These are phyloP conservation scores for Penicillium simplicissimum DNA, from an alignment of 495 filamentous ascomycete genomes.

Conservation along the genomic window DNA sequence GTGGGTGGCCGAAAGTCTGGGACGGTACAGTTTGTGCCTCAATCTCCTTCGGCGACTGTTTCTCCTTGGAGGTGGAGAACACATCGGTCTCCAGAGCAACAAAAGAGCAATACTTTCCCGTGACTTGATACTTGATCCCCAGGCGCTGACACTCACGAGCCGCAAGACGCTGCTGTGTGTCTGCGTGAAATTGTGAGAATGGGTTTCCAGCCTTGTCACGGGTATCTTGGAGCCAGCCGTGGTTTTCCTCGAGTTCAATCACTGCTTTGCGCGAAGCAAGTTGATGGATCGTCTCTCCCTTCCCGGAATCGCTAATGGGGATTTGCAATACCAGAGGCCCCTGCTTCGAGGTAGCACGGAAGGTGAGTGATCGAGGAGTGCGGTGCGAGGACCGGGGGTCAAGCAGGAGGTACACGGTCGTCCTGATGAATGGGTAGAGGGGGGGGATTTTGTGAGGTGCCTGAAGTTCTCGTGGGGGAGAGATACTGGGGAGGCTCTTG, in stretches of 20 bases:
- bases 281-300: conserved; percentile 63
- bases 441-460: conserved; percentile 61
- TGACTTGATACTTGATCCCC: conserved; percentile 63
- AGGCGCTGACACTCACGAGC: conserved; percentile 63
- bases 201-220: conserved; percentile 43
- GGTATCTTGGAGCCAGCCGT: conserved; percentile 62
- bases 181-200: conserved; percentile 49
- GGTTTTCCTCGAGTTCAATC: conserved; percentile 65
- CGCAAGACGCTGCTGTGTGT: conserved; percentile 54
- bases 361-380: conserved; percentile 54
- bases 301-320: conserved; percentile 52
- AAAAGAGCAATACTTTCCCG: conserved; percentile 69
- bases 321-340: conserved; percentile 62
- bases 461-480: conserved; percentile 58
- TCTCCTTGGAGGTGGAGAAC: background rate
- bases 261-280: conserved; percentile 68
- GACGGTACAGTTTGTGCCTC: background rate
- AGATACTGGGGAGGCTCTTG: conserved; percentile 47
- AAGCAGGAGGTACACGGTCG: conserved; percentile 63
- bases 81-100: conserved; percentile 58
- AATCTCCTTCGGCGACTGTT: background rate
- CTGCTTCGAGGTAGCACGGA: conserved; percentile 54
- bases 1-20: background rate
- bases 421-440: conserved; percentile 63
- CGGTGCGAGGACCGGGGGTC: conserved; percentile 45